Conservation (phyloP, 345 rosid species). For the Gossypium raimondii region DNA sequence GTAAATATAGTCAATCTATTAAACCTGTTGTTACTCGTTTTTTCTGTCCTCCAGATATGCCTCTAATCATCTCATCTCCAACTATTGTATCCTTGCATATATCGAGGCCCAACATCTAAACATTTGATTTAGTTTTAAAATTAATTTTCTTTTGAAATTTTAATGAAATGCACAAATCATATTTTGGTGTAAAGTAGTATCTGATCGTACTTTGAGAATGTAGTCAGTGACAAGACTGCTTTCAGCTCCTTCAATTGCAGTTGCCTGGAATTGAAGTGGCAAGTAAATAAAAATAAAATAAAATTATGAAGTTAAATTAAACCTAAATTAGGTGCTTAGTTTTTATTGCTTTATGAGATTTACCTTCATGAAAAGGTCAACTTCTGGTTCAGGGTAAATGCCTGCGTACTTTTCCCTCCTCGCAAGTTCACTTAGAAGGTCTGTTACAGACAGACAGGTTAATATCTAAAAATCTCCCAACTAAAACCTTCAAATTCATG, state of each 20-base stretch:
- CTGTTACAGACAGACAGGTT: conserved; percentile 22
- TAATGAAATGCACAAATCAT: not conserved
- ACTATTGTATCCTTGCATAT: conserved; percentile 78
- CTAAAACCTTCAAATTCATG: not conserved
- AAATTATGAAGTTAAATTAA: too few relatives aligned
- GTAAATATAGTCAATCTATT: not conserved
- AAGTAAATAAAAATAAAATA: too few relatives aligned
- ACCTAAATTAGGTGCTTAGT: not conserved
- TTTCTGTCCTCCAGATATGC: conserved; percentile 84
- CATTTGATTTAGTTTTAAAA: not conserved
- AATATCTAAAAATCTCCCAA: not conserved
- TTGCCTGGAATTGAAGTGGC: conserved; percentile 44
- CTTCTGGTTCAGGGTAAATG: conserved; percentile 71
- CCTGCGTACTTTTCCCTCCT: conserved; percentile 84
- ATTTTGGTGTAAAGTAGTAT: not conserved
- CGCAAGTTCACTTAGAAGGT: conserved; percentile 65
- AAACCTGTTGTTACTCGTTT: conserved; percentile 85
- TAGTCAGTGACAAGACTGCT: conserved; percentile 84
- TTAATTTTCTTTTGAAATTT: not conserved
- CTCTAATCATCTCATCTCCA: conserved; percentile 71
- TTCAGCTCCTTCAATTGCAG: conserved; percentile 64
- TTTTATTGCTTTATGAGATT: not conserved
- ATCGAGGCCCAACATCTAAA: conserved; percentile 75
- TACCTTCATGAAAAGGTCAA: conserved; percentile 90
- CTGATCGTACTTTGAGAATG: conserved; percentile 58